Evolutionary conservation across 306 rosid species (phyloP).

Genomic region (Cicer cuneatum): DNA sequence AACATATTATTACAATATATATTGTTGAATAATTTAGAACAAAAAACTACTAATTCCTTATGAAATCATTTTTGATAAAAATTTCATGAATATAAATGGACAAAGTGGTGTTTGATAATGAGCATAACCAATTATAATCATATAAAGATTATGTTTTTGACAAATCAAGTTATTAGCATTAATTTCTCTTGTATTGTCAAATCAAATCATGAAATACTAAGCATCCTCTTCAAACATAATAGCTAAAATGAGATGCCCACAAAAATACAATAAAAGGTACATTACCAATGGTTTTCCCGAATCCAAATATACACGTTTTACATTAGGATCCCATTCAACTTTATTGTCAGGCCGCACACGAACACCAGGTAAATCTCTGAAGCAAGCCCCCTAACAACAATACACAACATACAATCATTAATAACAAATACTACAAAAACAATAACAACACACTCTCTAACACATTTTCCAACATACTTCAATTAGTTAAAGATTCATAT

Average conservation of each 20-base stretch:
- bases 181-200: background rate
- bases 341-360: constrained; percentile 59
- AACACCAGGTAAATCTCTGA: constrained; percentile 86
- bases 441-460: too few relatives aligned
- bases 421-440: background rate
- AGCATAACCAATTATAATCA: background rate
- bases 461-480: too few relatives aligned
- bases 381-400: constrained; percentile 69
- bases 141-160: background rate
- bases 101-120: background rate
- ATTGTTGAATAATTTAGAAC: background rate
- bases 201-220: background rate
- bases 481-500: too few relatives aligned
- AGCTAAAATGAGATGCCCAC: background rate
- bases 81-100: background rate
- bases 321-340: constrained; percentile 71
- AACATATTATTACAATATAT: background rate
- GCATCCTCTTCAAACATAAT: background rate
- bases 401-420: background rate
- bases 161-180: background rate
- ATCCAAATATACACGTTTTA: constrained; percentile 57
- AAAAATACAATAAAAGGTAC: background rate
- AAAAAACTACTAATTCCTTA: too few relatives aligned
- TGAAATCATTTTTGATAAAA: background rate
- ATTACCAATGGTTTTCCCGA: constrained; percentile 90